Evolutionary conservation across 129 eudicot genomes (phyloP).

Genomic region (Flaveria bidentis): DNA sequence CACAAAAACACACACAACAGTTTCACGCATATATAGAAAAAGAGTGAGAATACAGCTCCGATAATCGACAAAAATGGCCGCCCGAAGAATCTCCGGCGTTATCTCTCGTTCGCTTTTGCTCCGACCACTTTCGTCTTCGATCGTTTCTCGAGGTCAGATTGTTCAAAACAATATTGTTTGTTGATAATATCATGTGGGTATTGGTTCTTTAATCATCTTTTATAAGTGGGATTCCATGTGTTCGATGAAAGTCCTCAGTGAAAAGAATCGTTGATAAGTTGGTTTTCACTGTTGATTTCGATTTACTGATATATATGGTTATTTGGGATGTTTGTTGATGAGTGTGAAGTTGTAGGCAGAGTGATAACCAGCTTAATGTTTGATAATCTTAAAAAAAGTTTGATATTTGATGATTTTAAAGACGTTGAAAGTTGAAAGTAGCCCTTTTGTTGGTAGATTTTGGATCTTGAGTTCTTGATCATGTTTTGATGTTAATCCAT

Average conservation of each 20-base stretch:
- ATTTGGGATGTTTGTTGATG: not conserved
- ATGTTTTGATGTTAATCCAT: not conserved
- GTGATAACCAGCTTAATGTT: not conserved
- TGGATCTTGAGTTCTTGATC: constrained; percentile 13
- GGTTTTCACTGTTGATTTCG: not conserved
- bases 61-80: constrained; percentile 34
- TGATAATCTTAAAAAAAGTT: not conserved
- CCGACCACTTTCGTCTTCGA: constrained; percentile 29
- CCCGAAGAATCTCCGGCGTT: constrained; percentile 39
- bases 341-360: not conserved
- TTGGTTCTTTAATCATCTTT: constrained; percentile 19
- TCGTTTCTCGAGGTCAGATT: constrained; percentile 25
- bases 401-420: not conserved
- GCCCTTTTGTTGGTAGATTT: not conserved
- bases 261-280: not conserved
- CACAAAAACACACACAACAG: not conserved
- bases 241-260: constrained; percentile 21
- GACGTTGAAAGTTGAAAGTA: not conserved
- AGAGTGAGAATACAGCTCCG: not conserved
- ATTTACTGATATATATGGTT: not conserved
- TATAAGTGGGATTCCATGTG: constrained; percentile 19
- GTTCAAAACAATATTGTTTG: not conserved
- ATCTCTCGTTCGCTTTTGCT: constrained; percentile 31
- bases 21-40: not conserved
- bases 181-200: constrained; percentile 7